phyloP scores from a whole-genome alignment of 2,329 filamentous ascomycete species.

The Fusarium metavorans region DNA sequence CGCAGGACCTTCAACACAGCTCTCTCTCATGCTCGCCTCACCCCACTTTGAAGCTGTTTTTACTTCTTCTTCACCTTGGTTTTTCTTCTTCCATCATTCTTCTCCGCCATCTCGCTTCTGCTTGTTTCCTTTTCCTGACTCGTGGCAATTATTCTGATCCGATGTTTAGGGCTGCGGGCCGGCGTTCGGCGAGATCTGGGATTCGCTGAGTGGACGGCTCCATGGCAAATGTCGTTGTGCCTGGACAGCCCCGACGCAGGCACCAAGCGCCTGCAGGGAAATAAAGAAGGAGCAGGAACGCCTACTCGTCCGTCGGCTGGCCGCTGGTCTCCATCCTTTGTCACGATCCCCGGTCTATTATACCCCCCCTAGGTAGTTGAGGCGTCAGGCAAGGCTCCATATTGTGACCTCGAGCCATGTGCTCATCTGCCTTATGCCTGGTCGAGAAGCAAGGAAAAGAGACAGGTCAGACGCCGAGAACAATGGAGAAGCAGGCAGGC shows the following conservation, averaged over 20 bases:
- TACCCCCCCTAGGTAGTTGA: not conserved
- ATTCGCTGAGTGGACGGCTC: slow-evolving; percentile 13
- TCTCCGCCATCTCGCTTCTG: slow-evolving; percentile 17
- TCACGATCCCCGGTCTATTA: not conserved
- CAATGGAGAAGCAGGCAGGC: slow-evolving; percentile 7
- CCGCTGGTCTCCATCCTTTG: not conserved
- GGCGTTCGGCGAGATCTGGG: slow-evolving; percentile 21
- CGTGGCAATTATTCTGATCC: slow-evolving; percentile 18
- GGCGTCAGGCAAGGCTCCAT: not conserved
- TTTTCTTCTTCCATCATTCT: slow-evolving; percentile 1
- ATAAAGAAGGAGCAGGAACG: slow-evolving; percentile 29
- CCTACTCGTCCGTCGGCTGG: slow-evolving; percentile 5
- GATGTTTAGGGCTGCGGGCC: slow-evolving; percentile 16
- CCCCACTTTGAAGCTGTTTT: slow-evolving; percentile 24
- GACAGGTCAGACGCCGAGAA: slow-evolving; percentile 21
- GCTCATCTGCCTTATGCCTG: not conserved
- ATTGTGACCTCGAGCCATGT: not conserved
- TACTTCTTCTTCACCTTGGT: slow-evolving; percentile 1
- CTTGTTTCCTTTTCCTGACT: slow-evolving; percentile 14
- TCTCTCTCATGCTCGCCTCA: slow-evolving; percentile 6
- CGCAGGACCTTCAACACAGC: not conserved
- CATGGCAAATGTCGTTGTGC: slow-evolving; percentile 1
- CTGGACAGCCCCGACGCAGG: slow-evolving; percentile 30
- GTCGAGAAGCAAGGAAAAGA: slow-evolving; percentile 1
- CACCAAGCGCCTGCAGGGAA: slow-evolving; percentile 36